Conservation (phyloP, 495 filamentous ascomycete genomes). For the Coniosporium apollinis region DNA sequence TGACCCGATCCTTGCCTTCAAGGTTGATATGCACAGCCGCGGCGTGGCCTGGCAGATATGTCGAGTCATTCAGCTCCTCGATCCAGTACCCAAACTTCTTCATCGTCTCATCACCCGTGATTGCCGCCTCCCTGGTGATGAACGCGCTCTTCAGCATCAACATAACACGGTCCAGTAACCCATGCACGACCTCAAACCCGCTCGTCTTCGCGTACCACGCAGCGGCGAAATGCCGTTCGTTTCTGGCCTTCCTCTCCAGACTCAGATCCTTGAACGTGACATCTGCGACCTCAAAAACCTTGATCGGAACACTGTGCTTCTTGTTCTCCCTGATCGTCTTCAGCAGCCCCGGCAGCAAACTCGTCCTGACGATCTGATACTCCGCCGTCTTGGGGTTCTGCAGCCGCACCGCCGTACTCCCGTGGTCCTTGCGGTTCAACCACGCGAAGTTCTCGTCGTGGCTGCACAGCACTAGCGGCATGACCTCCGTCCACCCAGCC, state of each 20-base stretch:
- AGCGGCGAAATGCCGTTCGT: conserved; percentile 90
- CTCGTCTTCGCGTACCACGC: conserved; percentile 88
- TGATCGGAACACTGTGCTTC: conserved; percentile 71
- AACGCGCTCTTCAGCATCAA: conserved; percentile 78
- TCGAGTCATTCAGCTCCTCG: conserved; percentile 72
- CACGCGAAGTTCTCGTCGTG: conserved; percentile 97
- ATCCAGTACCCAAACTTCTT: conserved; percentile 62
- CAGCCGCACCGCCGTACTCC: conserved; percentile 67
- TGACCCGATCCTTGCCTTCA: conserved; percentile 46
- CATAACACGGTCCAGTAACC: conserved; percentile 80
- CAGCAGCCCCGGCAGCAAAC: conserved; percentile 71
- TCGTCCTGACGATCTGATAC: conserved; percentile 92
- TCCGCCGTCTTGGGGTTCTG: conserved; percentile 93
- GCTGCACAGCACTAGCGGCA: conserved; percentile 93
- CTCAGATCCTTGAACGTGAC: conserved; percentile 72
- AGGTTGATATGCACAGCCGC: conserved; percentile 64
- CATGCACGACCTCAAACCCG: conserved; percentile 93
- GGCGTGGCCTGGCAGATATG: conserved; percentile 80
- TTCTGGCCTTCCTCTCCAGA: conserved; percentile 67
- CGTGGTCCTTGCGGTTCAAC: conserved; percentile 84
- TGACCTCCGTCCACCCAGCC: conserved; percentile 90
- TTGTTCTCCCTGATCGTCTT: conserved; percentile 96
- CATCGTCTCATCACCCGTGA: conserved; percentile 56
- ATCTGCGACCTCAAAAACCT: conserved; percentile 86
- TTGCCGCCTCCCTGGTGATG: conserved; percentile 44